These are phyloP conservation scores for Rubus parviflorus DNA, from an alignment of 306 rosid species.

Conservation along the genomic window DNA sequence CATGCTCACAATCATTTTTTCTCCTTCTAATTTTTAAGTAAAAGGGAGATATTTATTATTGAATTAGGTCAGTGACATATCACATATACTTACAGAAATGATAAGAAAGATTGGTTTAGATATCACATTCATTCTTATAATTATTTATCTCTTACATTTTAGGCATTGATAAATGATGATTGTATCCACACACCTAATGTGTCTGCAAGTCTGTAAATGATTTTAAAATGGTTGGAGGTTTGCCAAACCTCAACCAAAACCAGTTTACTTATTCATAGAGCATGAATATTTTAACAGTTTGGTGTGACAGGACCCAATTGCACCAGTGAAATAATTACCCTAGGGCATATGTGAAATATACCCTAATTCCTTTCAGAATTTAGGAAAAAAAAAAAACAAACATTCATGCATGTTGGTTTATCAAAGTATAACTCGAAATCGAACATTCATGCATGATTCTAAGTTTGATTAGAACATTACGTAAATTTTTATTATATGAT, in stretches of 20 bases:
- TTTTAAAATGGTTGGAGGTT: conserved; percentile 39
- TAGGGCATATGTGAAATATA: background rate
- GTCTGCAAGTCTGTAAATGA: conserved; percentile 16
- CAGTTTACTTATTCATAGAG: background rate
- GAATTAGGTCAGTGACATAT: background rate
- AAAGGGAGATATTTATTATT: background rate
- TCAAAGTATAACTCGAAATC: background rate
- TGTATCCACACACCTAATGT: conserved; percentile 13
- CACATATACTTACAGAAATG: background rate
- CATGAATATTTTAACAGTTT: conserved; percentile 10
- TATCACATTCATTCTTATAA: conserved; percentile 1
- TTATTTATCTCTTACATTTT: background rate
- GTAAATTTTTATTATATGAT: no score
- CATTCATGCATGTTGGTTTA: background rate
- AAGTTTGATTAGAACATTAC: no score
- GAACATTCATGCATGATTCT: background rate
- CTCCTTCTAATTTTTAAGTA: no score
- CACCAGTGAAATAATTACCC: background rate
- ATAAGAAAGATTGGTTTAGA: background rate
- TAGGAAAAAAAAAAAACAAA: background rate
- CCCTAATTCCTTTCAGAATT: background rate
- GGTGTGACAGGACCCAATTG: conserved; percentile 19
- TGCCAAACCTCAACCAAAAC: conserved; percentile 45
- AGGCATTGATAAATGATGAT: no score
- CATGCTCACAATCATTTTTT: background rate